These are phyloP conservation scores for Kurtzmaniella natalensis DNA, from an alignment of 1,139 yeast genomes.

Conservation along the genomic window DNA sequence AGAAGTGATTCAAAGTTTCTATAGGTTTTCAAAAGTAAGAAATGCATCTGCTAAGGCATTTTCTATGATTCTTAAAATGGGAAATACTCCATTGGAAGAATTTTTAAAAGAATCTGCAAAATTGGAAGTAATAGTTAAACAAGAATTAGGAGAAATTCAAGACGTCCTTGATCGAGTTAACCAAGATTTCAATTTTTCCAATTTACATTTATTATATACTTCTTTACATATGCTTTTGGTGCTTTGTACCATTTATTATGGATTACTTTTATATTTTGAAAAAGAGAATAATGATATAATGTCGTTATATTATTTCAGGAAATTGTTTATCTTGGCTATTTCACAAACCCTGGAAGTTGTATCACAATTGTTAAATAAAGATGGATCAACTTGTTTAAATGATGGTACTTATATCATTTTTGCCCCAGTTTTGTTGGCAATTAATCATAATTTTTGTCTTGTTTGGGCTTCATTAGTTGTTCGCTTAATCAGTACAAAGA, in stretches of 20 bases:
- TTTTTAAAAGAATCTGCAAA: not conserved
- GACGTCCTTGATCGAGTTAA: conserved; percentile 2
- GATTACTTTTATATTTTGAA: conserved; percentile 4
- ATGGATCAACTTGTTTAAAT: not conserved
- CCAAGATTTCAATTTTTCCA: conserved; percentile 1
- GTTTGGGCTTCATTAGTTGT: conserved; percentile 1
- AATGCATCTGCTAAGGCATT: conserved; percentile 1
- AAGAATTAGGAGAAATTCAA: conserved; percentile 5
- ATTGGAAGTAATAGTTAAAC: conserved; percentile 1
- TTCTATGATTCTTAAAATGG: conserved; percentile 2
- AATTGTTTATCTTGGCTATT: conserved; percentile 1
- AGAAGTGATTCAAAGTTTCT: conserved; percentile 11
- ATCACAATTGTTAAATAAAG: conserved; percentile 4
- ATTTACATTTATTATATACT: conserved; percentile 1
- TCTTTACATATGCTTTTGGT: conserved; percentile 3
- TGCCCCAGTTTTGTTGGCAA: conserved; percentile 3
- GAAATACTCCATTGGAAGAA: conserved; percentile 4
- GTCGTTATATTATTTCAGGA: conserved; percentile 3
- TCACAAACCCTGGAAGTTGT: conserved; percentile 2
- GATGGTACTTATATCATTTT: conserved; percentile 1
- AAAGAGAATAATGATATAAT: not conserved
- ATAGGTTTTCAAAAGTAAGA: conserved; percentile 3
- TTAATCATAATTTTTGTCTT: conserved; percentile 4
- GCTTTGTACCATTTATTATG: conserved; percentile 4
- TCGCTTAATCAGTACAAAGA: conserved; percentile 3